Evolutionary conservation across 2,329 filamentous ascomycete species (phyloP).

Genomic region (Boeremia exigua): DNA sequence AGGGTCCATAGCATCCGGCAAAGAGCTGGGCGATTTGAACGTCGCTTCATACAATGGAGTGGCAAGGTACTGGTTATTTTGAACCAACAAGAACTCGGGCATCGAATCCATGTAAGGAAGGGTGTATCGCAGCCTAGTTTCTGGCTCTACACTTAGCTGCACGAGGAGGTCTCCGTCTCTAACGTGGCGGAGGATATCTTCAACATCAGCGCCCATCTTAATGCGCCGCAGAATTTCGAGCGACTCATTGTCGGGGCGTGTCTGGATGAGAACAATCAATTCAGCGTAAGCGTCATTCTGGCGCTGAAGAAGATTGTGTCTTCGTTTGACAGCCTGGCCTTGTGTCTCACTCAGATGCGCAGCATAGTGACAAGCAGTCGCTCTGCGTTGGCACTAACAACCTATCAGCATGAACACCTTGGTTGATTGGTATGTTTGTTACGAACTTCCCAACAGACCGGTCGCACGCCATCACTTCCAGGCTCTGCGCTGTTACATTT

Average conservation of each 20-base stretch:
- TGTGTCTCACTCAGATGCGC: slow-evolving; percentile 11
- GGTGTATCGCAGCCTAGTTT: slow-evolving; percentile 16
- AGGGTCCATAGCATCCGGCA: not conserved
- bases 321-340: slow-evolving; percentile 22
- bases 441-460: slow-evolving; percentile 8
- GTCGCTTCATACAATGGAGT: slow-evolving; percentile 16
- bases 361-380: slow-evolving; percentile 6
- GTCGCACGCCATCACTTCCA: slow-evolving; percentile 1
- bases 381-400: slow-evolving; percentile 8
- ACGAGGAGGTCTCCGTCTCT: slow-evolving; percentile 23
- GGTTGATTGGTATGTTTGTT: not conserved
- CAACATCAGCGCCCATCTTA: slow-evolving; percentile 17
- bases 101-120: slow-evolving; percentile 16
- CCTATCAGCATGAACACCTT: not conserved
- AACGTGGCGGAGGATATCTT: slow-evolving; percentile 19
- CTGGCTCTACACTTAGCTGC: slow-evolving; percentile 17
- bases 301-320: slow-evolving; percentile 14
- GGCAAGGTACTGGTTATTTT: slow-evolving; percentile 18
- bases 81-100: slow-evolving; percentile 11
- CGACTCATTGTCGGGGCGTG: slow-evolving; percentile 17
- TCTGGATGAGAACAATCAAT: slow-evolving; percentile 18
- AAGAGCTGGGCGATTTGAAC: slow-evolving; percentile 8
- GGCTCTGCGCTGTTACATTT: slow-evolving; percentile 8
- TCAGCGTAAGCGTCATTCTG: slow-evolving; percentile 22
- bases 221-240: slow-evolving; percentile 22